These are phyloP conservation scores for Sugiyamaella smithiae DNA, from an alignment of 805 yeast species.

Conservation along the genomic window DNA sequence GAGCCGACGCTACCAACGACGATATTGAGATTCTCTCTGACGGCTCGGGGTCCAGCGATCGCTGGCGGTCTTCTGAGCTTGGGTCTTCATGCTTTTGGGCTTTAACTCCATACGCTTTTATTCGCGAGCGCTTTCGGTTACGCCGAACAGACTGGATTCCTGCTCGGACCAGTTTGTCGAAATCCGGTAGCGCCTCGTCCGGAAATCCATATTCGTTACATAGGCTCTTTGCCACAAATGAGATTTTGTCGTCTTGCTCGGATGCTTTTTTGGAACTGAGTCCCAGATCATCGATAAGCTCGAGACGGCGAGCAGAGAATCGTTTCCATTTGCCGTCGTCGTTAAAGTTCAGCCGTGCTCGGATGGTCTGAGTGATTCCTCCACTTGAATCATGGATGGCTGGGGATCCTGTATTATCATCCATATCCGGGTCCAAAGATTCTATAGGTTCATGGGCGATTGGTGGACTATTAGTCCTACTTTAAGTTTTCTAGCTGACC, in stretches of 20 bases:
- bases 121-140: slow-evolving; percentile 48
- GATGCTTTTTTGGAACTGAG: slow-evolving; percentile 73
- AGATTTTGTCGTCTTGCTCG: slow-evolving; percentile 84
- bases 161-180: slow-evolving; percentile 85
- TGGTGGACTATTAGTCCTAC: too few relatives aligned
- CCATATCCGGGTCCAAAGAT: not conserved
- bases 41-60: not conserved
- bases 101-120: slow-evolving; percentile 2
- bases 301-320: slow-evolving; percentile 86
- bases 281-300: slow-evolving; percentile 73
- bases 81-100: slow-evolving; percentile 1
- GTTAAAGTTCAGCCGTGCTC: slow-evolving; percentile 63
- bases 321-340: slow-evolving; percentile 87
- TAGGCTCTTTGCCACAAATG: slow-evolving; percentile 70
- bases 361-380: slow-evolving; percentile 56
- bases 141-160: slow-evolving; percentile 92
- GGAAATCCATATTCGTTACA: slow-evolving; percentile 77
- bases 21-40: slow-evolving; percentile 14
- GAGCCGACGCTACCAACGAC: slow-evolving; percentile 11
- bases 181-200: slow-evolving; percentile 57
- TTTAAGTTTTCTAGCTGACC: too few relatives aligned
- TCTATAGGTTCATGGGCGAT: too few relatives aligned
- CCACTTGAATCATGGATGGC: not conserved
- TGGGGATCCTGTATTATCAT: not conserved
- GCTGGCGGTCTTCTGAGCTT: not conserved